phyloP scores from a whole-genome alignment of 345 rosid species.

The Salix brachista region DNA sequence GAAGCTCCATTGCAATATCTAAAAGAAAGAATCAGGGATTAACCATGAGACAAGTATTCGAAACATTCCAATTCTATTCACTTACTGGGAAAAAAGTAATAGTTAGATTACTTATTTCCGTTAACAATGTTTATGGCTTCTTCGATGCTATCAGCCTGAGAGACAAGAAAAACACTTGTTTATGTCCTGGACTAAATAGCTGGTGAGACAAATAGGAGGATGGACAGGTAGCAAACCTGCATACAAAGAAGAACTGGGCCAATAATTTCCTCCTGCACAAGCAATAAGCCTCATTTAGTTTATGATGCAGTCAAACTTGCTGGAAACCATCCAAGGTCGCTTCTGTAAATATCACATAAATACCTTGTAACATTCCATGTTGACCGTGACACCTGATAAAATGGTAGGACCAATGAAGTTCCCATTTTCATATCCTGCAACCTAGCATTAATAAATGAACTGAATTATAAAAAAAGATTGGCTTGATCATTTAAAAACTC shows the following conservation, averaged over 20 bases:
- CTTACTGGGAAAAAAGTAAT: not conserved
- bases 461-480: not conserved
- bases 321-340: not conserved
- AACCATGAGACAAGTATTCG: not conserved
- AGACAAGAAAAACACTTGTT: not conserved
- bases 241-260: slow-evolving; percentile 60
- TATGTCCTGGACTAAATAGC: not conserved
- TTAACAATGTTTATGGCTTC: slow-evolving; percentile 56
- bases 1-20: slow-evolving; percentile 24
- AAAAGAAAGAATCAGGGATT: not conserved
- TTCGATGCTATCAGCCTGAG: slow-evolving; percentile 46
- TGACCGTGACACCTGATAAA: slow-evolving; percentile 41
- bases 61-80: not conserved
- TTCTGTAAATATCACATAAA: not conserved
- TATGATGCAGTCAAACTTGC: not conserved
- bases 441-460: slow-evolving; percentile 28
- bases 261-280: slow-evolving; percentile 45
- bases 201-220: not conserved
- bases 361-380: slow-evolving; percentile 71
- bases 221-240: slow-evolving; percentile 34
- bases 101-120: slow-evolving; percentile 40
- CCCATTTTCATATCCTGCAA: slow-evolving; percentile 55
- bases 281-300: not conserved
- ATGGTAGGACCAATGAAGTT: slow-evolving; percentile 64
- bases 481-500: not conserved